Base-by-base conservation (phyloP, 805 yeast species). In the Grigorovia transvaalensis region DNA sequence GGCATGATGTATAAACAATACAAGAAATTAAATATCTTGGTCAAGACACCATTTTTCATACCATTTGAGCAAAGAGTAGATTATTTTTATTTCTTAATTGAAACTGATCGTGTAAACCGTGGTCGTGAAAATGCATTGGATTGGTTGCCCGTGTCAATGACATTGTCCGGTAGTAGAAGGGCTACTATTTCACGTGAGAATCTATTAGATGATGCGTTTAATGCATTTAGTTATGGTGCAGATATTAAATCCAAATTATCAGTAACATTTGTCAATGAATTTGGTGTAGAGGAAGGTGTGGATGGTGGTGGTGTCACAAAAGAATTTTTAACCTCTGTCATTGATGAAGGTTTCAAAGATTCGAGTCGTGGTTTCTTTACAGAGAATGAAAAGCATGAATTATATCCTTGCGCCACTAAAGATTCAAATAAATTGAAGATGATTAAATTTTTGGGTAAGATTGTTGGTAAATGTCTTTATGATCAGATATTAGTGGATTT, bases 281-380 rank as follows among this genome's bases (percentile, higher is more conserved):
- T 82, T 68, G 95, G 90, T 1, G 71, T 70, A 15, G 77, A 72
- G 40, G 98, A 91, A 64, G 99, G 99, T 1, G 84, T 91, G 45
- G 99, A 91, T 66, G 99, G 99, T 8, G 99, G 98, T 12, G 99
- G 99, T 1, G 72, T 91, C 23, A 90, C 97, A 0, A 90, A 91
- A 64, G 99, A 91, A 61, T 81, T 93, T 56, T 69, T 91, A 51
- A 88, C 91, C 2, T 73, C 84, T 49, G 81, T 88, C 0, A 79
- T 84, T 2, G 71, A 70, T 4, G 87, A 85, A 56, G 90, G 86
- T 0, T 87, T 91, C 59, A 69, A 72, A 33, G 60, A 59, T 38
- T 13, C 48, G 12, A 55, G 59, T 18, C 56, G 57, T 38, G 54
- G 56, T 1, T 59, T 78, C 7, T 80, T 81, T 53, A 60, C 65